These are phyloP conservation scores for Raffaelea deltoideospora DNA, from an alignment of 2,329 filamentous ascomycete genomes.

Conservation along the genomic window DNA sequence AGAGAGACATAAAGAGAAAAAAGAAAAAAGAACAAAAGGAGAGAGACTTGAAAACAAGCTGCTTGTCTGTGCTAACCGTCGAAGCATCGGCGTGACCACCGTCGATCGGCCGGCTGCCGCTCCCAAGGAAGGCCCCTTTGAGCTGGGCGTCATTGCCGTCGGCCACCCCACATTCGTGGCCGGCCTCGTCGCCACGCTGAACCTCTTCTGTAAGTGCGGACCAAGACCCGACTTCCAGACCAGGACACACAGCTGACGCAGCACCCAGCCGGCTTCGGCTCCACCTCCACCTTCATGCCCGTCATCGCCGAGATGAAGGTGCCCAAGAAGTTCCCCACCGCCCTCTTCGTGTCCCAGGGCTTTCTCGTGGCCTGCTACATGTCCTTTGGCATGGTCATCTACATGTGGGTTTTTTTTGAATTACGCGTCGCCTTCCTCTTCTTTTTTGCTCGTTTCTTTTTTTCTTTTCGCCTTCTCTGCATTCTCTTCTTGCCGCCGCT, in stretches of 20 bases:
- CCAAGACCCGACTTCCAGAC: slow-evolving; percentile 32
- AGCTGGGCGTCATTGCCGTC: slow-evolving; percentile 42
- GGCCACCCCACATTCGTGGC: slow-evolving; percentile 28
- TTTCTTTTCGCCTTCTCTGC: too few relatives aligned
- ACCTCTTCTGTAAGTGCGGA: slow-evolving; percentile 13
- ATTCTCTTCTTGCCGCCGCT: background rate
- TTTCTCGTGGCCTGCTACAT: slow-evolving; percentile 4
- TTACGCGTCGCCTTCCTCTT: background rate
- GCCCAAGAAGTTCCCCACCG: slow-evolving; percentile 43
- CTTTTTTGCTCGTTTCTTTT: too few relatives aligned
- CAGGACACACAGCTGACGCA: slow-evolving; percentile 30
- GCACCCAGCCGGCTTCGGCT: slow-evolving; percentile 43
- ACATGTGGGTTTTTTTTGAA: slow-evolving; percentile 22
- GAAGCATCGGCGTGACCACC: slow-evolving; percentile 27
- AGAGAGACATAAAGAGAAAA: too few relatives aligned
- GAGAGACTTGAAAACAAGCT: too few relatives aligned
- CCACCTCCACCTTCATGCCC: slow-evolving; percentile 45
- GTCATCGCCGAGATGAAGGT: slow-evolving; percentile 51
- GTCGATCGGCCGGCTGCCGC: slow-evolving; percentile 44
- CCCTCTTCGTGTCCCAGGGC: slow-evolving; percentile 31
- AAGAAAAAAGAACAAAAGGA: background rate
- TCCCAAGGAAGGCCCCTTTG: slow-evolving; percentile 23
- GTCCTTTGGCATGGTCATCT: slow-evolving; percentile 29
- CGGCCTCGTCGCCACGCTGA: slow-evolving; percentile 12
- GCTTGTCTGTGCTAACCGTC: background rate